Conservation (phyloP, 345 rosid genomes). For the Trapa bicornis region DNA sequence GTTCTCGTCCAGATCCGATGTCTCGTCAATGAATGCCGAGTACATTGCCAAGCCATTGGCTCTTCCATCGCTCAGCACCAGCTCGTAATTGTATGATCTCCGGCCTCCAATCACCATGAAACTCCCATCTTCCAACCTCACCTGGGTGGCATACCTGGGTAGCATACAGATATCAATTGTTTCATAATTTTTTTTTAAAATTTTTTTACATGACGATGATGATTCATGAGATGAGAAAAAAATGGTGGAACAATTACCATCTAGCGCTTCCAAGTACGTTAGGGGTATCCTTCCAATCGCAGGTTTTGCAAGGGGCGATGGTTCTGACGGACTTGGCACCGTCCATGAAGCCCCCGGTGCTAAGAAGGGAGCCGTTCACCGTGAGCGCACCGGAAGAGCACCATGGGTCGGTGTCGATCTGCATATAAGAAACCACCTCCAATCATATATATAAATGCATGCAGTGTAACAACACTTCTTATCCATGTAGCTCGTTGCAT, state of each 20-base stretch:
- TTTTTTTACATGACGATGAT: no score
- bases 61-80: conserved; percentile 48
- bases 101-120: conserved; percentile 79
- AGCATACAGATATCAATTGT: no score
- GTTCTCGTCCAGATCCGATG: conserved; percentile 47
- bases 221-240: no score
- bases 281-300: conserved; percentile 62
- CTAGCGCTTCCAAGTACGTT: conserved; percentile 50
- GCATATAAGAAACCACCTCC: neutral
- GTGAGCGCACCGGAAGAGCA: conserved; percentile 88
- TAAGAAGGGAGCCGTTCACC: conserved; percentile 47
- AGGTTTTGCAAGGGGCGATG: conserved; percentile 21
- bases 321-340: conserved; percentile 63
- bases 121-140: conserved; percentile 51
- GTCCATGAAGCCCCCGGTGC: conserved; percentile 59
- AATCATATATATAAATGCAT: no score
- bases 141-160: conserved; percentile 66
- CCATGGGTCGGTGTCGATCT: conserved; percentile 81
- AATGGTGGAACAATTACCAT: conserved; percentile 30
- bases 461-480: no score
- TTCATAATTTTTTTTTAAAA: no score
- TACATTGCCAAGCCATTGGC: conserved; percentile 21
- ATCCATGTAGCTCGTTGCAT: no score
- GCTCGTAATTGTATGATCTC: conserved; percentile 56
- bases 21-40: conserved; percentile 43